These are phyloP conservation scores for Eucalyptus rudis DNA, from an alignment of 345 rosid species.

Conservation along the genomic window DNA sequence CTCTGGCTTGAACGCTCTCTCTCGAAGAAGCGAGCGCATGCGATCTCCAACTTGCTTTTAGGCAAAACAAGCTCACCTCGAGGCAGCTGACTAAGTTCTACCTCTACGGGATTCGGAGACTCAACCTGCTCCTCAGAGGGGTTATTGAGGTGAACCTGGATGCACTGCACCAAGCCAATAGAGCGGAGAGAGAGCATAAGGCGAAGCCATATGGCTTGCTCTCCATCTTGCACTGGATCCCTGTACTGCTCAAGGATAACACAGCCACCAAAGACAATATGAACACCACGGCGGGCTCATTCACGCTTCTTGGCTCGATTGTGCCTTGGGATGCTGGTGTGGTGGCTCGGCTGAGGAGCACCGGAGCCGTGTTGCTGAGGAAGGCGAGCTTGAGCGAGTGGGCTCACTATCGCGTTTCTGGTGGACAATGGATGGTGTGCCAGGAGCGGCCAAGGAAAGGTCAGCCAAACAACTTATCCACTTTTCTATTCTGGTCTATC, in stretches of 20 bases:
- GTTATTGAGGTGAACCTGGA: too few species aligned
- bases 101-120: too few species aligned
- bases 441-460: slow-evolving; percentile 60
- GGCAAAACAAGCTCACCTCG: too few species aligned
- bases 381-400: slow-evolving; percentile 72
- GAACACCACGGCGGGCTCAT: slow-evolving; percentile 59
- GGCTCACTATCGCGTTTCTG: slow-evolving; percentile 19
- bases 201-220: not conserved
- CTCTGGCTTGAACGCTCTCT: too few species aligned
- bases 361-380: slow-evolving; percentile 59
- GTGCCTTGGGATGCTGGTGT: slow-evolving; percentile 57
- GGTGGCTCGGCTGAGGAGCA: slow-evolving; percentile 34
- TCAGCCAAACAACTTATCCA: not conserved
- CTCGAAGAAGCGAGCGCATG: too few species aligned
- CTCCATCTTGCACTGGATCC: slow-evolving; percentile 45
- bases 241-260: slow-evolving; percentile 52
- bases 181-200: too few species aligned
- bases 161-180: too few species aligned
- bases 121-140: too few species aligned
- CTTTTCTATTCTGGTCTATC: not conserved
- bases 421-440: slow-evolving; percentile 31
- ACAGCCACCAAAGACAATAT: slow-evolving; percentile 51
- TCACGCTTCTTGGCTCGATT: slow-evolving; percentile 42
- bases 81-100: too few species aligned
- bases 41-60: too few species aligned